Evolutionary conservation across 73 alveolate genomes (phyloP).

Genomic region (Paramecium primaurelia): DNA sequence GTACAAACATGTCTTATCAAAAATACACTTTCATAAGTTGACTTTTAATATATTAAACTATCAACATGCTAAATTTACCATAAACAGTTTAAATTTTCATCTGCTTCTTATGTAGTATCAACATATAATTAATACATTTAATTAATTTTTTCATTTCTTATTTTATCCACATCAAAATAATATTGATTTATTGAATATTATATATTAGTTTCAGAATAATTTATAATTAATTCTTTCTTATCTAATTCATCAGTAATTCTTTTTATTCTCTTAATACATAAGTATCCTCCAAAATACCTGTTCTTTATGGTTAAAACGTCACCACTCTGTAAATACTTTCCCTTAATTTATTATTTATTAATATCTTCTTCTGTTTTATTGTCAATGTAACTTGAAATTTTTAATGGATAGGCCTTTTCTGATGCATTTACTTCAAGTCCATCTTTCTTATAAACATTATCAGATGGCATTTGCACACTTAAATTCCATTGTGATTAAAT

Average conservation of each 20-base stretch:
- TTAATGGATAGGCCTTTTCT: background rate
- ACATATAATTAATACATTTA: background rate
- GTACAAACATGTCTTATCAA: slow-evolving; percentile 38
- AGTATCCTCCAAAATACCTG: background rate
- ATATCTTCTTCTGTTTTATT: slow-evolving; percentile 22
- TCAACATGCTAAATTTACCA: slow-evolving; percentile 10
- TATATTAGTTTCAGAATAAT: background rate
- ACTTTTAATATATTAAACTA: background rate
- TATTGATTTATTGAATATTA: background rate
- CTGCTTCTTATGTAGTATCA: background rate
- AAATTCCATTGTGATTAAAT: background rate
- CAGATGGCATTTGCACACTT: background rate
- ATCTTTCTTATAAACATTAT: background rate
- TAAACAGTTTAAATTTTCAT: background rate
- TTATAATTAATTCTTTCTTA: background rate
- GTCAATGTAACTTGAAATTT: background rate
- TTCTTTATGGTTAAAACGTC: slow-evolving; percentile 5
- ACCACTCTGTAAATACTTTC: slow-evolving; percentile 16
- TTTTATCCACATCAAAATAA: background rate
- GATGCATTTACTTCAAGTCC: slow-evolving; percentile 48
- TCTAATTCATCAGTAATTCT: background rate
- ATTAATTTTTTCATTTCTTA: background rate
- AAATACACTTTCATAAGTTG: slow-evolving; percentile 18
- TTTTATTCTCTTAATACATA: background rate
- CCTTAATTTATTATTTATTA: background rate